phyloP scores from a whole-genome alignment of 2,329 filamentous ascomycete species.

The Domatiomyces globalis region DNA sequence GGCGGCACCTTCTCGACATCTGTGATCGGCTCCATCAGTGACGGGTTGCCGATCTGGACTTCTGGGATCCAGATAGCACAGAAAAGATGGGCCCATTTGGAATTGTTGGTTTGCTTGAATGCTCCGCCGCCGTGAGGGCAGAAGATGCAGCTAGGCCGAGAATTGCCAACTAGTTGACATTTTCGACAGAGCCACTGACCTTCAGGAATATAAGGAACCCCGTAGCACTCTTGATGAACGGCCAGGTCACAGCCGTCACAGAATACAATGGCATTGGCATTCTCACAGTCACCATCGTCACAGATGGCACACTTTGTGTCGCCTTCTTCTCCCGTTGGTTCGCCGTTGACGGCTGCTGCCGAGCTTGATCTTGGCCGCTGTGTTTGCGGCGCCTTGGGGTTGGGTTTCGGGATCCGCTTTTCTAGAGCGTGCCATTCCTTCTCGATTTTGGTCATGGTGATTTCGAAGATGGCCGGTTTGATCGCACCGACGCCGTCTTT shows the following conservation, averaged over 20 bases:
- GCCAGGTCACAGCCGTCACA: conserved; percentile 96
- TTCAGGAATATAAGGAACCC: conserved; percentile 95
- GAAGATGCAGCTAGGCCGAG: conserved; percentile 91
- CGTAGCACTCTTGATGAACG: conserved; percentile 97
- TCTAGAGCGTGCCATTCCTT: conserved; percentile 96
- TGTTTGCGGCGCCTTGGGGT: conserved; percentile 89
- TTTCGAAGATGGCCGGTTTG: conserved; percentile 88
- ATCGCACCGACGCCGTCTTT: conserved; percentile 64
- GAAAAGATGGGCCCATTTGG: conserved; percentile 91
- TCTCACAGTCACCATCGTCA: conserved; percentile 98
- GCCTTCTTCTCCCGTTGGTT: conserved; percentile 77
- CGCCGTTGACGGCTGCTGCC: conserved; percentile 87
- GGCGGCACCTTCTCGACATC: conserved; percentile 96
- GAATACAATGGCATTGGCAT: conserved; percentile 97
- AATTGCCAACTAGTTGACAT: conserved; percentile 86
- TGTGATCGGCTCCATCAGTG: conserved; percentile 96
- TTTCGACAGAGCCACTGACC: conserved; percentile 97
- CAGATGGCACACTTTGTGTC: conserved; percentile 97
- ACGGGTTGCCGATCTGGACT: conserved; percentile 85
- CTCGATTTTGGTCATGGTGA: conserved; percentile 96
- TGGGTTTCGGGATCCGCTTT: conserved; percentile 91
- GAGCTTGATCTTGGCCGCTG: conserved; percentile 86
- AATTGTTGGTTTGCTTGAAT: conserved; percentile 94
- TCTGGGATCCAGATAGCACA: conserved; percentile 99
- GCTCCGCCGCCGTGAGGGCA: conserved; percentile 95